Evolutionary conservation across 148 eudicot genomes (phyloP), one percentile per base, ranked within the genome.

Genomic region (Tetragonia tetragonoides): DNA sequence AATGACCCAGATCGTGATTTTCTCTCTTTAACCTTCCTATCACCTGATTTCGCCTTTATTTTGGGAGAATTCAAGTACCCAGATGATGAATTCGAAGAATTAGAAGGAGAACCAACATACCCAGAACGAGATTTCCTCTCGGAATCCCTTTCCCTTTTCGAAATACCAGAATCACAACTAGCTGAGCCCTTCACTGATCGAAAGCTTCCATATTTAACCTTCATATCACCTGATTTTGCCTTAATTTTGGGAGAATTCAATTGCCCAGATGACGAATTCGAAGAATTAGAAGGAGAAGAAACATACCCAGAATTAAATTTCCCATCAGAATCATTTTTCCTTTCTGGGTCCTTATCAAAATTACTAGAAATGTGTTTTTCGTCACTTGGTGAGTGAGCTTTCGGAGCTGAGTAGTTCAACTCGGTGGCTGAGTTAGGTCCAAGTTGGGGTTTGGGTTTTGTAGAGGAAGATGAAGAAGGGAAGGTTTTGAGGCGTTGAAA

Each of bases 401-500:
- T 0, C 5, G 7, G 62, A 4, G 16, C 63, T 37, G 64, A 54
- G 24, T 68, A 41, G 14, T 64, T 76, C 2, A 41, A 63, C 77
- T 79, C 65, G 40, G 37, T 41, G 42, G 38, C 65, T 10, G 77
- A 75, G 66, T 81, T 24, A 51, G 70, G 65, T 5, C 34, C 67
- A 51, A 75, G 53, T 75, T 74, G 80, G 76, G 79, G 68, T 66
- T 72, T 85, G 23, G 82, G 49, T 23, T 75, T 39, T 12, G 79
- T 53, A 17, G 64, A 74, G 65, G 88, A 78, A 44, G 88, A 63
- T 17, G 64, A 74, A 66, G 88, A 78, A 44, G 88, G 89, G 81
- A 94, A 86, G 6, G 97, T 85, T 80, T 95, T 95, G 87, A 95
- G 99, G 40, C 82, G 84, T 40, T 82, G 88, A 42, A 93, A 95